Evolutionary conservation across 352 stramenopile genomes (phyloP).

Genomic region (Globisporangium radiosum): DNA sequence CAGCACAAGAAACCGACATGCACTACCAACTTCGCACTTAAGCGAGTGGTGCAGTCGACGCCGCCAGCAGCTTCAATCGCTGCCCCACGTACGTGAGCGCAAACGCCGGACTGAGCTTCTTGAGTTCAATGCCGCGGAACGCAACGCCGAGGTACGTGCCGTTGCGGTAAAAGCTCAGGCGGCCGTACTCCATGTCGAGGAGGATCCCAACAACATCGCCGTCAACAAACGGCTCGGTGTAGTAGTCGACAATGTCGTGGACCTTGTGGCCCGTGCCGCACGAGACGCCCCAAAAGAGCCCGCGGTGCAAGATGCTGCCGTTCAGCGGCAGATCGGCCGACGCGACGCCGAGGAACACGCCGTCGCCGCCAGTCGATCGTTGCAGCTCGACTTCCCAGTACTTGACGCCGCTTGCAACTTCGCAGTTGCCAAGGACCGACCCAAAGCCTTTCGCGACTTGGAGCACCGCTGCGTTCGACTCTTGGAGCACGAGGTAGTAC

Average conservation of each 20-base stretch:
- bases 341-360: slow-evolving; percentile 68
- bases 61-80: slow-evolving; percentile 53
- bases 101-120: slow-evolving; percentile 60
- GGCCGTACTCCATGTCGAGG: slow-evolving; percentile 68
- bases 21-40: slow-evolving; percentile 2
- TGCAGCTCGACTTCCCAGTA: slow-evolving; percentile 78
- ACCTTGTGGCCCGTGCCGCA: slow-evolving; percentile 75
- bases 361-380: slow-evolving; percentile 42
- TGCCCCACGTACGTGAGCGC: slow-evolving; percentile 65
- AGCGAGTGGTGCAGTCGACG: slow-evolving; percentile 38
- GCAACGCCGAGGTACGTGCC: slow-evolving; percentile 65
- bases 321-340: slow-evolving; percentile 47
- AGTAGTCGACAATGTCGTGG: slow-evolving; percentile 69
- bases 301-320: slow-evolving; percentile 44
- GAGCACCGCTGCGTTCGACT: slow-evolving; percentile 38
- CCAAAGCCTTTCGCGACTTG: slow-evolving; percentile 61
- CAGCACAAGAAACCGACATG: no score
- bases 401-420: slow-evolving; percentile 60
- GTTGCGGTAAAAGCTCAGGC: slow-evolving; percentile 78
- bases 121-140: slow-evolving; percentile 52
- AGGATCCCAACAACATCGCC: slow-evolving; percentile 70
- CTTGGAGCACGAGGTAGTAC: slow-evolving; percentile 42
- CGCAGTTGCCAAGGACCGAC: slow-evolving; percentile 50
- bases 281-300: slow-evolving; percentile 70
- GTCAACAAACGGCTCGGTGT: slow-evolving; percentile 59